These are phyloP conservation scores for Melocanna baccifera DNA, from an alignment of 176 grass and related monocot species.

Conservation along the genomic window DNA sequence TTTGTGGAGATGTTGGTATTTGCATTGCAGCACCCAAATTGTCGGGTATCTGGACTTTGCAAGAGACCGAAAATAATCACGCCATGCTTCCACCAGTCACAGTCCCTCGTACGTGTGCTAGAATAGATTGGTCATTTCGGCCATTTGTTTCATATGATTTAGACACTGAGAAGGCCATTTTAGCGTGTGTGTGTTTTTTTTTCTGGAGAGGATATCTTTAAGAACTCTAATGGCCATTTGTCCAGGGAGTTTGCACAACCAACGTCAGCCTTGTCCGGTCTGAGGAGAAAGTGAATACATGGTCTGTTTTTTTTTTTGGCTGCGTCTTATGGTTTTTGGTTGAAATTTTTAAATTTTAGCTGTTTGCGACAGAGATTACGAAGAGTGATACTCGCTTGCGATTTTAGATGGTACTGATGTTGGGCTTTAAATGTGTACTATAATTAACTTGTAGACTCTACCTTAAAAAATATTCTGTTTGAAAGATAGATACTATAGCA, in stretches of 20 bases:
- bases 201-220: neutral
- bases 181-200: neutral
- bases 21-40: neutral
- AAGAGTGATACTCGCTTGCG: accelerated
- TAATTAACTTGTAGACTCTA: no score
- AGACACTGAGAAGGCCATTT: no score
- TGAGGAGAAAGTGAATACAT: neutral
- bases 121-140: neutral
- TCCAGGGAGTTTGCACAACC: neutral
- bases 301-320: no score
- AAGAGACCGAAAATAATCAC: neutral
- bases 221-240: neutral
- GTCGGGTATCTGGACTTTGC: neutral
- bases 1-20: neutral
- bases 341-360: no score
- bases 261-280: neutral
- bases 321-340: no score
- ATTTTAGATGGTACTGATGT: no score
- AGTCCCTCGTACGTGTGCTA: neutral
- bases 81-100: neutral
- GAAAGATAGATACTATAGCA: no score
- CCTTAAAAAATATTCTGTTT: no score
- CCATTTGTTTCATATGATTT: no score
- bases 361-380: no score
- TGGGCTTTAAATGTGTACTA: no score